Percentiles rank a stretch among this genome's conserved stretches.
These are phyloP conservation scores for Trypanosoma avium DNA, from an alignment of 208 protist genomes.

Conservation along the genomic window DNA sequence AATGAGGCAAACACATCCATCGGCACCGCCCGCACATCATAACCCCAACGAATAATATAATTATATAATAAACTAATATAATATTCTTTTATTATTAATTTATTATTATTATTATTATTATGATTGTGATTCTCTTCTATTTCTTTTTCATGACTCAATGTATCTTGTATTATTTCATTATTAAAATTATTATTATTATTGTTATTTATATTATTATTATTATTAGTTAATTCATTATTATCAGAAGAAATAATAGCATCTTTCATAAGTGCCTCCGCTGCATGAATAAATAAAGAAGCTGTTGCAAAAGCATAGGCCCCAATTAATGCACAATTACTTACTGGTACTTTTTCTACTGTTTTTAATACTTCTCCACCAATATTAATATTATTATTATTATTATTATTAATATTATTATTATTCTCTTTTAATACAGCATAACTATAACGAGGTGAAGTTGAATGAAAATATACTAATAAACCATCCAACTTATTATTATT, in stretches of 20 bases:
- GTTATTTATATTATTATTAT: not conserved
- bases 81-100: conserved; percentile 1
- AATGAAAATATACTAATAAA: not conserved
- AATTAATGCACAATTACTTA: not conserved
- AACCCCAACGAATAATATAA: conserved; percentile 1
- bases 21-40: not conserved
- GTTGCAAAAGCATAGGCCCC: conserved; percentile 8
- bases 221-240: too few relatives aligned
- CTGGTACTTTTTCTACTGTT: not conserved
- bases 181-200: not conserved
- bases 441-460: not conserved
- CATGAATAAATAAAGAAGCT: too few relatives aligned
- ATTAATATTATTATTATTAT: not conserved
- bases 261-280: too few relatives aligned
- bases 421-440: not conserved
- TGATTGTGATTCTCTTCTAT: too few relatives aligned
- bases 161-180: not conserved
- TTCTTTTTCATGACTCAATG: not conserved
- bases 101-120: too few relatives aligned
- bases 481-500: not conserved
- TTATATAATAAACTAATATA: conserved; percentile 5
- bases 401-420: not conserved
- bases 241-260: too few relatives aligned
- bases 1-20: conserved; percentile 8
- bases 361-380: conserved; percentile 3